Conservation (phyloP, 2,329 filamentous ascomycete species). For the Cladophialophora bantiana region DNA sequence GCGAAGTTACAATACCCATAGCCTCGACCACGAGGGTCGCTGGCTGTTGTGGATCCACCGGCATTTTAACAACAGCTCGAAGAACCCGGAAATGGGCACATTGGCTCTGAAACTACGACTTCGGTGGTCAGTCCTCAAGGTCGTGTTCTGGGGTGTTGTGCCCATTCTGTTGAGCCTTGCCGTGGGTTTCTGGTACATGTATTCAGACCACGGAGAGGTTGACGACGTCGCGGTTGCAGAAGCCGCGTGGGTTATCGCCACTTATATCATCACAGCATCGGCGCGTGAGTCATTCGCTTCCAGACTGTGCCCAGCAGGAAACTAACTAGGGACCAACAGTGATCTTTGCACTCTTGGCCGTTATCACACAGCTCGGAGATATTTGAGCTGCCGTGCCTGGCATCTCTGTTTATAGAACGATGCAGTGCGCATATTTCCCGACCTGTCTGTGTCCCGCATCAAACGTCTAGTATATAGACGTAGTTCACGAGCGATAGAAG, state of each 20-base stretch:
- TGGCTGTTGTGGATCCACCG: constrained; percentile 31
- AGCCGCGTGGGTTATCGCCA: constrained; percentile 28
- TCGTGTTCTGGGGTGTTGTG: constrained; percentile 25
- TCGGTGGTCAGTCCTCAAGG: constrained; percentile 28
- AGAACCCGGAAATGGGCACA: constrained; percentile 22
- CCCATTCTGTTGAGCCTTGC: constrained; percentile 27
- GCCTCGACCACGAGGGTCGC: constrained; percentile 28
- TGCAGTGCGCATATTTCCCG: too few species aligned
- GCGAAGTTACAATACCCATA: constrained; percentile 25
- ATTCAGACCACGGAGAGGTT: constrained; percentile 26
- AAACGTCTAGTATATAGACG: too few species aligned
- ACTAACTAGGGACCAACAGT: constrained; percentile 12
- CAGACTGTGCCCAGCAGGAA: background rate
- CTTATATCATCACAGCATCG: constrained; percentile 27
- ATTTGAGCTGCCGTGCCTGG: constrained; percentile 11
- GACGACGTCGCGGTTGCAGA: constrained; percentile 28
- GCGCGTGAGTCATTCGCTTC: constrained; percentile 18
- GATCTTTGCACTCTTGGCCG: constrained; percentile 27
- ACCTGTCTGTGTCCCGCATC: too few species aligned
- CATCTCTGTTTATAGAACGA: too few species aligned
- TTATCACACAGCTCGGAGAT: constrained; percentile 29
- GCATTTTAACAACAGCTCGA: constrained; percentile 29
- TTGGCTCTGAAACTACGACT: constrained; percentile 24
- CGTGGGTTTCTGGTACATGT: constrained; percentile 30
- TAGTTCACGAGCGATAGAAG: too few species aligned